Conservation (phyloP, 164 flowering plant species). For the Magnolia changhungtana region DNA sequence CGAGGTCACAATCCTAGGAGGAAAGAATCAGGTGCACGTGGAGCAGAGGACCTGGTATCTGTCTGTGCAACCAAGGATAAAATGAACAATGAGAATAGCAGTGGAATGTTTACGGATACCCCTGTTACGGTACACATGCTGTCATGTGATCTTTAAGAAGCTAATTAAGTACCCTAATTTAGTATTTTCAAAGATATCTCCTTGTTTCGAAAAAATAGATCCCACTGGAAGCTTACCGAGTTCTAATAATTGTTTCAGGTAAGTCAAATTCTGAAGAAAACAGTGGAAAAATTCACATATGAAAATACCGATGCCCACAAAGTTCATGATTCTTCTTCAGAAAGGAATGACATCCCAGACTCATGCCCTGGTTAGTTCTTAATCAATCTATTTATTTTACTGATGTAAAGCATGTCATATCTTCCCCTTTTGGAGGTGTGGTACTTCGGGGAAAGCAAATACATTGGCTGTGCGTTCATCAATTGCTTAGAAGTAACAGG, state of each 20-base stretch:
- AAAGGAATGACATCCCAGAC: slow-evolving; percentile 18
- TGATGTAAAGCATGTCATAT: neutral
- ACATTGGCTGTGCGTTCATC: neutral
- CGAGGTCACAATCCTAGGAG: slow-evolving; percentile 33
- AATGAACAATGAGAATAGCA: slow-evolving; percentile 7
- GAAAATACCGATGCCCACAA: slow-evolving; percentile 7
- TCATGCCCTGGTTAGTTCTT: slow-evolving; percentile 37
- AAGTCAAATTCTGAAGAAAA: slow-evolving; percentile 20
- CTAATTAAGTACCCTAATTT: neutral
- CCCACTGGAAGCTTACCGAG: neutral
- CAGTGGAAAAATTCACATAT: slow-evolving; percentile 15
- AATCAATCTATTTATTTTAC: neutral
- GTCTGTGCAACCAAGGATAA: slow-evolving; percentile 13
- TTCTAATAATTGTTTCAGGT: slow-evolving; percentile 31
- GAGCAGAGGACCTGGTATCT: slow-evolving; percentile 20
- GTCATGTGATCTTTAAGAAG: neutral
- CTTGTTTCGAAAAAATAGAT: neutral
- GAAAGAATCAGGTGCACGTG: slow-evolving; percentile 19
- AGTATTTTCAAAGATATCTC: too few relatives aligned
- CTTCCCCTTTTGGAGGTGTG: neutral
- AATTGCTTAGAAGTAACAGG: neutral
- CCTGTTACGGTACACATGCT: slow-evolving; percentile 28
- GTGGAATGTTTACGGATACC: slow-evolving; percentile 20
- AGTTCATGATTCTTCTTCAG: slow-evolving; percentile 16
- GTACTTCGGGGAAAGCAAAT: neutral